Evolutionary conservation across 2,329 filamentous ascomycete genomes (phyloP), one percentile per base, ranked within the genome.

Genomic region (Byssothecium circinans): DNA sequence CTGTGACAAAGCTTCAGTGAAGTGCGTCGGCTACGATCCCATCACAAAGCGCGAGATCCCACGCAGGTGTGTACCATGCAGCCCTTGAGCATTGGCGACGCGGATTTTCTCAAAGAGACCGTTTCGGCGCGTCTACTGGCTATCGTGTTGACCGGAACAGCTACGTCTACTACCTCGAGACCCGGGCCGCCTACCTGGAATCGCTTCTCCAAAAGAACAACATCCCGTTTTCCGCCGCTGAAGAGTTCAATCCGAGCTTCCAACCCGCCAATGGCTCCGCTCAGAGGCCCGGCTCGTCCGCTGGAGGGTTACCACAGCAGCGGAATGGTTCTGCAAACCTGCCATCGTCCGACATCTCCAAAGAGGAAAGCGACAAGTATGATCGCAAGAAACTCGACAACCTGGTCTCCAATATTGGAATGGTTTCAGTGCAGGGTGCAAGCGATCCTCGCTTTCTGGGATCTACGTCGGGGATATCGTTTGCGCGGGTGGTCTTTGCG

Each of bases 1-100:
- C 59, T 97, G 92, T 73, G 90, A 91, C 69, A 96, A 96, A 75
- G 91, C 89, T n/a, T 82, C 83, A 49, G 89, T 95, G 37, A 86
- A 88, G 57, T 97, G 94, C 70, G 90, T 96, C 41, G 92, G 92
- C 53, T 96, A 96, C 71, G 92, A 97, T 68, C 91, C 92, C 27
- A 96, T 96, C 65, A 95, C 90, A 19, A 96, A 96, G 78, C 86
- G 89, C 66, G 91, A 96, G 74, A 96, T 97, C 49, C 92, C 92
- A 41, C 83, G 91, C 72, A 86, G 82, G 76, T 78, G 59, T 60
- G 72, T 29, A 18, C 18, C 14, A n/a, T n/a, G n/a, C n/a, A n/a
- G n/a, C 15, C 32, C 8, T n/a, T 32, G 29, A n/a, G 14, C 29
- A 12, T 12, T n/a, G 29, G 29, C 29, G 25, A 27, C 25, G 17